Conservation (phyloP, 148 eudicot species). For the Chenopodium berlandieri region DNA sequence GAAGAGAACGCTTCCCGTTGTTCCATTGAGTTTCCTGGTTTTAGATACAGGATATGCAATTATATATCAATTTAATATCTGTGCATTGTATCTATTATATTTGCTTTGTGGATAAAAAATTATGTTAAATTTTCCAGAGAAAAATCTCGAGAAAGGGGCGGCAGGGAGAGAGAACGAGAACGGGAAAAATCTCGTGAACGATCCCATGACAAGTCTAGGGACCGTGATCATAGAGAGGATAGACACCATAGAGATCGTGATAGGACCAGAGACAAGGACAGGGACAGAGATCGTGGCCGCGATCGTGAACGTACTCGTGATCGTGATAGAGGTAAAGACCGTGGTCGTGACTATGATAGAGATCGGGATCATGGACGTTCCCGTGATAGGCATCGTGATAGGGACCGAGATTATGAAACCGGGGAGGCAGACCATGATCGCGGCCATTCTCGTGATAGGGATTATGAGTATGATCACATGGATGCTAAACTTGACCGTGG, state of each 20-base stretch:
- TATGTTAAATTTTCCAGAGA: slow-evolving; percentile 48
- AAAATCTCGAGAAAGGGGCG: slow-evolving; percentile 87
- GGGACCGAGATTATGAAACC: slow-evolving; percentile 54
- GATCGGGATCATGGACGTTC: slow-evolving; percentile 53
- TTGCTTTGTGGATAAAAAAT: background rate
- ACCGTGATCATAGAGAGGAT: slow-evolving; percentile 85
- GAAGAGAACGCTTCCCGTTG: no score
- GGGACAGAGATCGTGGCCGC: slow-evolving; percentile 53
- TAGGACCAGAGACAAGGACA: slow-evolving; percentile 63
- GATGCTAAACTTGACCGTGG: slow-evolving; percentile 65
- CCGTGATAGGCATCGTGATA: slow-evolving; percentile 56
- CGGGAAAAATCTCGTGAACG: slow-evolving; percentile 79
- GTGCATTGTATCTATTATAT: background rate
- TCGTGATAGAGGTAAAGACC: slow-evolving; percentile 51
- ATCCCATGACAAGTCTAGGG: slow-evolving; percentile 82
- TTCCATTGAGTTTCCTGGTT: no score
- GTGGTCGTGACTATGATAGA: slow-evolving; percentile 52
- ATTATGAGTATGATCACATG: slow-evolving; percentile 57
- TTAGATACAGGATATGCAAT: no score
- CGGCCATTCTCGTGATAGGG: slow-evolving; percentile 80
- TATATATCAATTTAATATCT: no score
- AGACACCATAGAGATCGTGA: slow-evolving; percentile 92
- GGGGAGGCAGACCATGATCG: slow-evolving; percentile 55
- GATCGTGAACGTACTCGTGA: slow-evolving; percentile 58
- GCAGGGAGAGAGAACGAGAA: slow-evolving; percentile 61